Evolutionary conservation across 148 eudicot species (phyloP).

Genomic region (Pouteria glomerata): DNA sequence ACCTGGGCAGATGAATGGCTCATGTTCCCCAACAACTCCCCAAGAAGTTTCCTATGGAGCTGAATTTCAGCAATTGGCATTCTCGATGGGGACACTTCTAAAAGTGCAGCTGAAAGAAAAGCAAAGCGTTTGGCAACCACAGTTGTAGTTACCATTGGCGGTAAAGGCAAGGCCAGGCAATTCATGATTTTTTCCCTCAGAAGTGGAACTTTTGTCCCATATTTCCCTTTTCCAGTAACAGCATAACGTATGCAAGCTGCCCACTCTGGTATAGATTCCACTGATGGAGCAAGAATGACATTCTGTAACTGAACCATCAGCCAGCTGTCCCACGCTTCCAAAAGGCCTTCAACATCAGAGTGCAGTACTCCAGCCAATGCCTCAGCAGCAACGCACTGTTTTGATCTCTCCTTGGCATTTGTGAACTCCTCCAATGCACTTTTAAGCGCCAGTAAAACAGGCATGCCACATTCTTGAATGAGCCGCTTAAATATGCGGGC

Average conservation of each 20-base stretch:
- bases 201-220: constrained; percentile 72
- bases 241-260: constrained; percentile 89
- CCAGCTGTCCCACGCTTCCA: constrained; percentile 95
- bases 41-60: constrained; percentile 66
- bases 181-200: constrained; percentile 69
- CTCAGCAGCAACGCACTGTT: constrained; percentile 99
- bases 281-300: constrained; percentile 78
- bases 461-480: constrained; percentile 92
- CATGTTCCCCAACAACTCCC: constrained; percentile 79
- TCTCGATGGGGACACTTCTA: constrained; percentile 76
- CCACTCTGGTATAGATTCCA: constrained; percentile 99
- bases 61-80: constrained; percentile 65
- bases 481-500: constrained; percentile 91
- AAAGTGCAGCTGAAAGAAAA: constrained; percentile 80
- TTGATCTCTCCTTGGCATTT: constrained; percentile 86
- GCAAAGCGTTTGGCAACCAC: constrained; percentile 86
- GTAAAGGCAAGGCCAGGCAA: constrained; percentile 69
- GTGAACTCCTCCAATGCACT: constrained; percentile 69
- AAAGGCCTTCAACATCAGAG: constrained; percentile 81
- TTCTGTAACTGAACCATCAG: constrained; percentile 63
- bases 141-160: constrained; percentile 65
- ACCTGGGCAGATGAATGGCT: constrained; percentile 94
- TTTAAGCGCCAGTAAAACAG: constrained; percentile 61
- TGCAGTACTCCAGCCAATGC: constrained; percentile 88
- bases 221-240: constrained; percentile 94